Conservation (phyloP, 768 basidiomycete species). For the Podaxis sp. region DNA sequence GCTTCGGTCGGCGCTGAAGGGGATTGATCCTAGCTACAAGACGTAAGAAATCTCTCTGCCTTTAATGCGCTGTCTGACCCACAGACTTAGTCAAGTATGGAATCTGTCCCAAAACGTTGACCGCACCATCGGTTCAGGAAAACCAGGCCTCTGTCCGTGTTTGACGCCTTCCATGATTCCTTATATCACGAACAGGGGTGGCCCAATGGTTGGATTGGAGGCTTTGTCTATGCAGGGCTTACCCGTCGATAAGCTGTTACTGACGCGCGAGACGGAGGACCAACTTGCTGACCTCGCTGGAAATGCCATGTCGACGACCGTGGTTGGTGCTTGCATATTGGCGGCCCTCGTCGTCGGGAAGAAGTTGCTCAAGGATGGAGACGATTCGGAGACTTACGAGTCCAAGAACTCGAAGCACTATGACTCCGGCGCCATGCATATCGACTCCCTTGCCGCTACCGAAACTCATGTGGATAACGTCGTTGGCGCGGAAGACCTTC, state of each 20-base stretch:
- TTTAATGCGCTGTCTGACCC: constrained; percentile 15
- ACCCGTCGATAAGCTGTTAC: constrained; percentile 85
- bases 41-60: constrained; percentile 54
- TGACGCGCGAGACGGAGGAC: constrained; percentile 92
- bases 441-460: constrained; percentile 49
- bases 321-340: constrained; percentile 88
- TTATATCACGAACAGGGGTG: constrained; percentile 93
- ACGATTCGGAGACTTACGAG: constrained; percentile 69
- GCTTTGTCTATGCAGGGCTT: constrained; percentile 94
- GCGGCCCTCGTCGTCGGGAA: constrained; percentile 72
- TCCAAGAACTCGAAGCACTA: constrained; percentile 46
- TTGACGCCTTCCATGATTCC: constrained; percentile 97
- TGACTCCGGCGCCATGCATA: constrained; percentile 29
- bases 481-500: constrained; percentile 52
- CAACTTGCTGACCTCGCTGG: constrained; percentile 93
- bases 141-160: constrained; percentile 86
- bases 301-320: constrained; percentile 97
- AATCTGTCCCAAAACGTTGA: constrained; percentile 97
- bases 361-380: constrained; percentile 65
- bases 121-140: constrained; percentile 78
- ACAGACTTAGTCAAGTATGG: constrained; percentile 72
- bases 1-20: constrained; percentile 76
- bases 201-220: constrained; percentile 92
- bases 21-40: constrained; percentile 85
- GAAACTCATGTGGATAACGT: constrained; percentile 1